Percentiles rank a stretch among this genome's conserved stretches.
Conservation (phyloP, 2,329 filamentous ascomycete species). For the Grosmannia clavigera region DNA sequence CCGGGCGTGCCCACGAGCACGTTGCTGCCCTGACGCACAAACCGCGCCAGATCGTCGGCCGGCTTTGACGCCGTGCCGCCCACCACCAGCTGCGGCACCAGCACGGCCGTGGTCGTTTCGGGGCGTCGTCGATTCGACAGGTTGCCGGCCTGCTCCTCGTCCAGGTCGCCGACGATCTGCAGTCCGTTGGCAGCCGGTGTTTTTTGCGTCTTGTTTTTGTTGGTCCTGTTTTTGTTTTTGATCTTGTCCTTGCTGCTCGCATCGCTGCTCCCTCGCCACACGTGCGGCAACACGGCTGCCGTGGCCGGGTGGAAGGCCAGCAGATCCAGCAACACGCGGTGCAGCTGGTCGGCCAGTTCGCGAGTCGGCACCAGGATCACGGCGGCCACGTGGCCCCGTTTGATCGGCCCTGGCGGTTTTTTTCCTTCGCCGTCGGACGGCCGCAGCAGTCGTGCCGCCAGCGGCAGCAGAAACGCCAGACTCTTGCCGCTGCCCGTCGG, state of each 20-base stretch:
- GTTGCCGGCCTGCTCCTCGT: constrained; percentile 1
- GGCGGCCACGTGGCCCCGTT: constrained; percentile 78
- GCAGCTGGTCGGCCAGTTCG: constrained; percentile 84
- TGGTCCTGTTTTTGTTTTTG: constrained; percentile 23
- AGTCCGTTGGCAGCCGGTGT: constrained; percentile 8
- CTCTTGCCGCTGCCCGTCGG: constrained; percentile 81
- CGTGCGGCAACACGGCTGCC: constrained; percentile 46
- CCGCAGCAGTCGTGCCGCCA: constrained; percentile 70
- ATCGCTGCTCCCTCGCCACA: constrained; percentile 12
- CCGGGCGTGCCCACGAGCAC: constrained; percentile 80
- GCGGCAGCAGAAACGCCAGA: constrained; percentile 65
- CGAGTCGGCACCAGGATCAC: constrained; percentile 90
- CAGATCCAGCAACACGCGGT: constrained; percentile 64
- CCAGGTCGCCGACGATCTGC: constrained; percentile 10
- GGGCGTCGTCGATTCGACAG: constrained; percentile 21
- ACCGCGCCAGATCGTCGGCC: constrained; percentile 75
- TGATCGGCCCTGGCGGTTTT: constrained; percentile 40
- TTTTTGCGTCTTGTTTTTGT: constrained; percentile 18
- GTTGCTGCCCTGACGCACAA: constrained; percentile 76
- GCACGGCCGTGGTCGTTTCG: constrained; percentile 30
- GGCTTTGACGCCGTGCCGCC: constrained; percentile 62
- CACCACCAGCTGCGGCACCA: constrained; percentile 79
- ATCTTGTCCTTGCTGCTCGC: not conserved
- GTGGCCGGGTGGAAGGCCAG: constrained; percentile 76
- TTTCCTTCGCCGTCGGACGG: constrained; percentile 19